These are phyloP conservation scores for Prinsepia uniflora DNA, from an alignment of 306 rosid species.

Conservation along the genomic window DNA sequence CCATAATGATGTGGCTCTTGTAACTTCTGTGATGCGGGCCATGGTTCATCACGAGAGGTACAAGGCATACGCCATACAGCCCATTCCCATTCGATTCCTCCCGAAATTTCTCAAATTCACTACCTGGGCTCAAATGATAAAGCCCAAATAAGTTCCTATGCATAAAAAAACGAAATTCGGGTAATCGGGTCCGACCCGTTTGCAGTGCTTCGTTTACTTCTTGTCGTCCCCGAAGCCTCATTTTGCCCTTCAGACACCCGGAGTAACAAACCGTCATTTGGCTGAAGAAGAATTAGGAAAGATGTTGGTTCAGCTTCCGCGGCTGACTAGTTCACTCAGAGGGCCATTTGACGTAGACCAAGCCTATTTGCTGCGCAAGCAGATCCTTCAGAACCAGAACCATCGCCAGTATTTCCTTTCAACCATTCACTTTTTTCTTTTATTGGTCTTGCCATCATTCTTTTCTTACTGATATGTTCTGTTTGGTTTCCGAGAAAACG, in stretches of 20 bases:
- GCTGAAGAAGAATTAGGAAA: not conserved
- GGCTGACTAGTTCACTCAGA: slow-evolving; percentile 46
- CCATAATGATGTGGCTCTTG: too few species aligned
- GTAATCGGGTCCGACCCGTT: too few species aligned
- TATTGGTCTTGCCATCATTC: not conserved
- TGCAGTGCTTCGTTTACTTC: too few species aligned
- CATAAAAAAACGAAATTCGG: too few species aligned
- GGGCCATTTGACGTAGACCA: slow-evolving; percentile 49
- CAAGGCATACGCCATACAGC: too few species aligned
- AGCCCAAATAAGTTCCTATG: too few species aligned
- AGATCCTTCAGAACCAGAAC: slow-evolving; percentile 39
- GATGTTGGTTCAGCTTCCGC: slow-evolving; percentile 52
- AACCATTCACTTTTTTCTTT: not conserved
- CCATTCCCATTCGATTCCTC: too few species aligned
- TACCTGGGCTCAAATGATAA: too few species aligned
- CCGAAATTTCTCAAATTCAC: too few species aligned
- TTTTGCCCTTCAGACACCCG: not conserved
- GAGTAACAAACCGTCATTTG: not conserved
- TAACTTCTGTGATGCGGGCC: too few species aligned
- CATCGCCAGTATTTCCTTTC: slow-evolving; percentile 29
- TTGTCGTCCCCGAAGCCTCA: too few species aligned
- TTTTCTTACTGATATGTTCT: not conserved
- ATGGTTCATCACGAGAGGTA: too few species aligned
- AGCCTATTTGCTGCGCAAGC: slow-evolving; percentile 54
- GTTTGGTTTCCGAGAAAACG: slow-evolving; percentile 18